These are phyloP conservation scores for Nitzschia sp. DNA, from an alignment of 108 stramenopile species.

Conservation along the genomic window DNA sequence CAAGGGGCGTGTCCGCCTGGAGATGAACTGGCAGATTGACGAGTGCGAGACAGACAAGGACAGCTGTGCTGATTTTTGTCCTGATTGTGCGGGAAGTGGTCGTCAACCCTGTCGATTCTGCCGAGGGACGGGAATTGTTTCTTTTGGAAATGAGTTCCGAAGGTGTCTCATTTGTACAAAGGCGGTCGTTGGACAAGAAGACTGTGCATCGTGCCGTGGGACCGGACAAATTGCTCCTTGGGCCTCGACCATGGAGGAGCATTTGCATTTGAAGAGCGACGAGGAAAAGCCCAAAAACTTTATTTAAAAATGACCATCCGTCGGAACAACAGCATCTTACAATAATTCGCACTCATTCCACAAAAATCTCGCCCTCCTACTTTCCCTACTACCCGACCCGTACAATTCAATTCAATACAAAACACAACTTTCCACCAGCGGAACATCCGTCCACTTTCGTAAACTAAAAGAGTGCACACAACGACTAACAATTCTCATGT, in stretches of 20 bases:
- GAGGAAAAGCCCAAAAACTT: neutral
- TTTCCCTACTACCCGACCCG: too few relatives aligned
- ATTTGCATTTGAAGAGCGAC: neutral
- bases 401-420: too few relatives aligned
- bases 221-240: constrained; percentile 35
- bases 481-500: too few relatives aligned
- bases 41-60: constrained; percentile 23
- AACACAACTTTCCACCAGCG: too few relatives aligned
- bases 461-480: too few relatives aligned
- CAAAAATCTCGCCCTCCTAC: too few relatives aligned
- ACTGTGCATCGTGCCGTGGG: constrained; percentile 30
- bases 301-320: too few relatives aligned
- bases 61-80: constrained; percentile 21
- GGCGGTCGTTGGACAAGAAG: constrained; percentile 13
- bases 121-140: constrained; percentile 21
- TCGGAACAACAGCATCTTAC: too few relatives aligned
- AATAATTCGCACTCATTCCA: too few relatives aligned
- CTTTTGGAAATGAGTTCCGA: constrained; percentile 12
- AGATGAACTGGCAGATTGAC: constrained; percentile 39
- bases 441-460: too few relatives aligned
- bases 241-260: constrained; percentile 10
- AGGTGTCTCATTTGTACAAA: constrained; percentile 22
- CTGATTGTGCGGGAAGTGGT: constrained; percentile 33
- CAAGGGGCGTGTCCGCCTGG: constrained; percentile 14
- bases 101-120: constrained; percentile 25